Evolutionary conservation across 176 grass and related monocot species (phyloP).

Genomic region (Puccinellia tenuiflora): DNA sequence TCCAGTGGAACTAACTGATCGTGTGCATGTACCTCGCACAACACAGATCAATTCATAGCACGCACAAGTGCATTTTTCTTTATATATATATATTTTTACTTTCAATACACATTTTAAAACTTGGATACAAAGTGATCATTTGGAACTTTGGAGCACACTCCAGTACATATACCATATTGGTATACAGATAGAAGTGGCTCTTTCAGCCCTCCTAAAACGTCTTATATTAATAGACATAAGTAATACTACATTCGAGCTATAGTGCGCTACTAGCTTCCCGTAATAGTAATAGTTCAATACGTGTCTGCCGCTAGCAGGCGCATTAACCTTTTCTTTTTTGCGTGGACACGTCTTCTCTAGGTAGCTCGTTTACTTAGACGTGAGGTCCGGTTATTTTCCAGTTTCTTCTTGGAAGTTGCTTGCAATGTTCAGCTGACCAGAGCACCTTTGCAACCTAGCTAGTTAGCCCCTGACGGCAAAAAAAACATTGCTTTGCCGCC

Average conservation of each 20-base stretch:
- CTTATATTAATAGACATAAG: too few relatives aligned
- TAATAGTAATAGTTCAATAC: neutral
- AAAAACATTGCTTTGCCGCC: conserved; percentile 2
- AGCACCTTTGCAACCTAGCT: neutral
- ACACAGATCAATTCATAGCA: neutral
- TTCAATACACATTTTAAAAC: neutral
- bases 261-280: neutral
- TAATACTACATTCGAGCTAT: too few relatives aligned
- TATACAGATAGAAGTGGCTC: neutral
- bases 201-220: too few relatives aligned
- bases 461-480: conserved; percentile 18
- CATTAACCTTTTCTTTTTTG: neutral
- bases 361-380: neutral
- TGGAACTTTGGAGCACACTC: too few relatives aligned
- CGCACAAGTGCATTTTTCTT: too few relatives aligned
- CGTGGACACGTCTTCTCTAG: neutral
- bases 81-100: too few relatives aligned
- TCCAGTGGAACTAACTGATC: neutral
- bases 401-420: conserved; percentile 23
- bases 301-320: neutral
- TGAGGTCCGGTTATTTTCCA: neutral
- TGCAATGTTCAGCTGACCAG: neutral
- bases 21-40: neutral
- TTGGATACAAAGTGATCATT: neutral
- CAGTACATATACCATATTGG: neutral